phyloP scores from a whole-genome alignment of 305 asterid species.

The Coffea humblotiana region DNA sequence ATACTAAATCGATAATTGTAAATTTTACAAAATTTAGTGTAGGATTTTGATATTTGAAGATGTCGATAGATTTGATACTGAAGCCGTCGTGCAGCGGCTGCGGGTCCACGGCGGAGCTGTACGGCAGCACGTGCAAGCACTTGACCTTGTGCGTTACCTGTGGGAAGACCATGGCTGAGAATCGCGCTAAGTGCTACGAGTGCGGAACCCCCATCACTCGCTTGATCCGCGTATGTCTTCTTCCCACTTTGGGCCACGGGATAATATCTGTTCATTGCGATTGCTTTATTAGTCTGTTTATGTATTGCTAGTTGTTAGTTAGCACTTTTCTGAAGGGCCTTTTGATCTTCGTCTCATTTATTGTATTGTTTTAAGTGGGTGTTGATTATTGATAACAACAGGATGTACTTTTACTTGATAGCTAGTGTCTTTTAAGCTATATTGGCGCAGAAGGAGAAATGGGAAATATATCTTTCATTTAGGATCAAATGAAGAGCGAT shows the following conservation, averaged over 20 bases:
- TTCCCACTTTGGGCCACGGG: background rate
- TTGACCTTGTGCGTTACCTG: slow-evolving; percentile 79
- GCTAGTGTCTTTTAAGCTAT: background rate
- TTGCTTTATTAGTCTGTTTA: too few relatives aligned
- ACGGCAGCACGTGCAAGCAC: slow-evolving; percentile 94
- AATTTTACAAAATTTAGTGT: background rate
- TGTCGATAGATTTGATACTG: slow-evolving; percentile 79
- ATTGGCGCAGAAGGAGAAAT: background rate
- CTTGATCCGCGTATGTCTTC: slow-evolving; percentile 65
- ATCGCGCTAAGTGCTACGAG: slow-evolving; percentile 64
- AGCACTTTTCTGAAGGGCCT: too few relatives aligned
- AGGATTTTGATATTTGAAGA: background rate
- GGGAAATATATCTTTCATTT: background rate
- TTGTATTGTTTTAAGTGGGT: too few relatives aligned
- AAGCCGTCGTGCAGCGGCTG: slow-evolving; percentile 84
- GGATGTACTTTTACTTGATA: background rate
- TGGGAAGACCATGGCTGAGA: slow-evolving; percentile 84
- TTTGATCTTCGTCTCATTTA: too few relatives aligned
- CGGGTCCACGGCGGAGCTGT: slow-evolving; percentile 77
- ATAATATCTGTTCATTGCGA: background rate
- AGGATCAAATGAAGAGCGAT: background rate
- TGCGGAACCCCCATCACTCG: slow-evolving; percentile 78
- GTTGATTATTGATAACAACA: background rate
- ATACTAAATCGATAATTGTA: background rate
- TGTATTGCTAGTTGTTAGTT: background rate